These are phyloP conservation scores for Irpex sp. DNA, from an alignment of 1,284 basidiomycete species.

Conservation along the genomic window DNA sequence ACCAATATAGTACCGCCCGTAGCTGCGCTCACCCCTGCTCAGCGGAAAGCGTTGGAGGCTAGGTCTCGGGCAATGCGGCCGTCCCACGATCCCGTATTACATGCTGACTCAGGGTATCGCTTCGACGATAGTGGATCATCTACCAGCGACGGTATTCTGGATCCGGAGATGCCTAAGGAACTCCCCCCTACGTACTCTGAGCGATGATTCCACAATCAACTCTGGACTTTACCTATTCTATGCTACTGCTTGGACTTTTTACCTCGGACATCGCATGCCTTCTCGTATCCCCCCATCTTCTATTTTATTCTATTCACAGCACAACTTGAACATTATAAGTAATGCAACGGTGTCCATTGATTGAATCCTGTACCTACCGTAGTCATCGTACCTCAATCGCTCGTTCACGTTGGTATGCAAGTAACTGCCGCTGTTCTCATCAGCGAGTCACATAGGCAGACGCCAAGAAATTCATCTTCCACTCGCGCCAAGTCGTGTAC, in stretches of 20 bases:
- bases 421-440: no score
- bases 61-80: not conserved
- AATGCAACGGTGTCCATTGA: no score
- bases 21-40: constrained; percentile 12
- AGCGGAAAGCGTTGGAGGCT: constrained; percentile 19
- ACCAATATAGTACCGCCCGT: not conserved
- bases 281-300: not conserved
- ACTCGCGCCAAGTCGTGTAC: no score
- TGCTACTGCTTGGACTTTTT: not conserved
- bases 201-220: constrained; percentile 9
- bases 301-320: no score
- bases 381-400: no score
- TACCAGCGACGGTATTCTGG: not conserved
- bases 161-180: constrained; percentile 11
- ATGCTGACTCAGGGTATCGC: constrained; percentile 22
- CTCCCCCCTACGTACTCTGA: constrained; percentile 22
- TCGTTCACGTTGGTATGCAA: no score
- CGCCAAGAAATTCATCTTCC: no score
- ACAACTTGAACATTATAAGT: no score
- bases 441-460: no score
- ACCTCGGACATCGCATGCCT: not conserved
- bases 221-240: no score
- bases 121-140: constrained; percentile 18
- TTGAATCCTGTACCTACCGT: no score
- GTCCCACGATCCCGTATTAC: constrained; percentile 12